A percentile compares a stretch with the other conserved stretches of the same genome.
phyloP scores from a whole-genome alignment of 805 yeast species.

The Metschnikowia vanudenii region DNA sequence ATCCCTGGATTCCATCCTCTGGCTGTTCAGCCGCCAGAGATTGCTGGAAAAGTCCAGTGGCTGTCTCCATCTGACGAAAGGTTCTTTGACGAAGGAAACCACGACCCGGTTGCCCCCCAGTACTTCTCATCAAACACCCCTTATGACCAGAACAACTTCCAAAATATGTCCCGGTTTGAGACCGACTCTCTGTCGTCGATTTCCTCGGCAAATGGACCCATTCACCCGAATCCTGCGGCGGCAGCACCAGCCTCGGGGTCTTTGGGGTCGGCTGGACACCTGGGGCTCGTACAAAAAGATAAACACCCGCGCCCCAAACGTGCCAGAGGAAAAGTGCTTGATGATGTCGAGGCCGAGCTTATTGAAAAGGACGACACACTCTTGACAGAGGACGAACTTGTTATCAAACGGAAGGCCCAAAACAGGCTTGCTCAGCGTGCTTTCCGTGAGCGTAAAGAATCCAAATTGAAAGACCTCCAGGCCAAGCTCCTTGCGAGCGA shows the following conservation, averaged over 20 bases:
- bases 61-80: slow-evolving; percentile 7
- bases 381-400: slow-evolving; percentile 41
- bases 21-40: slow-evolving; percentile 1
- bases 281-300: too few species aligned
- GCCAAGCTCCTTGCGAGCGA: slow-evolving; percentile 57
- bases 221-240: too few species aligned
- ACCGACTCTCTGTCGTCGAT: slow-evolving; percentile 11
- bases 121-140: background rate
- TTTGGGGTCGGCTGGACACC: too few species aligned
- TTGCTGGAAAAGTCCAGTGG: slow-evolving; percentile 2
- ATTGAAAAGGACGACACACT: slow-evolving; percentile 38
- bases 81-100: background rate
- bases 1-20: slow-evolving; percentile 7
- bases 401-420: slow-evolving; percentile 66
- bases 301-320: background rate
- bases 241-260: too few species aligned
- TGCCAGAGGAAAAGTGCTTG: slow-evolving; percentile 11
- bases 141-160: background rate
- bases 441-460: slow-evolving; percentile 78
- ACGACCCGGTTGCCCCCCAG: background rate
- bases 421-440: slow-evolving; percentile 88
- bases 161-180: background rate
- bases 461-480: slow-evolving; percentile 65
- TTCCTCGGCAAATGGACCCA: slow-evolving; percentile 6
- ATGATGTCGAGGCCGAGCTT: slow-evolving; percentile 37